Percentiles rank a stretch among this genome's conserved stretches.
Evolutionary conservation across 192 early-diverging fungal genomes (phyloP).

Genomic region (Umbelopsis sp.): DNA sequence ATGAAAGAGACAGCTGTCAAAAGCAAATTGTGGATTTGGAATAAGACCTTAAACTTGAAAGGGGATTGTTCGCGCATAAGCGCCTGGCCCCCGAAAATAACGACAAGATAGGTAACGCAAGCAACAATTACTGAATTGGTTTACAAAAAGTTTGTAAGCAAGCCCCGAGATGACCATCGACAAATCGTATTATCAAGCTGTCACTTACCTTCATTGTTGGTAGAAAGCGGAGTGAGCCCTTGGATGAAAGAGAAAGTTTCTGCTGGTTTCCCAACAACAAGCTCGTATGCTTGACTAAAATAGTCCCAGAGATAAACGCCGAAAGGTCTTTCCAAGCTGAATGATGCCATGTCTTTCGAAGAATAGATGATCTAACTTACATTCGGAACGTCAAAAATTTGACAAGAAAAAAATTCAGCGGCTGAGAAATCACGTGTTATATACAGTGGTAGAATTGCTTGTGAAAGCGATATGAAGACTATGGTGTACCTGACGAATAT

Average conservation of each 20-base stretch:
- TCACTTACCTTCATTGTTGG: slow-evolving; percentile 48
- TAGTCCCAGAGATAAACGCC: slow-evolving; percentile 52
- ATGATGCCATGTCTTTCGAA: slow-evolving; percentile 33
- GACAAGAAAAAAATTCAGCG: no score
- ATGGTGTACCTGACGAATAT: no score
- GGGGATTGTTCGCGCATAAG: slow-evolving; percentile 69
- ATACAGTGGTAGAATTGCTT: no score
- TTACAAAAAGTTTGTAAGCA: background rate
- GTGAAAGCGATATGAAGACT: no score
- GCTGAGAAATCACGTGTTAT: no score
- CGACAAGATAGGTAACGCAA: slow-evolving; percentile 67
- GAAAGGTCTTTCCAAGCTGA: slow-evolving; percentile 54
- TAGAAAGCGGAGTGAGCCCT: slow-evolving; percentile 55
- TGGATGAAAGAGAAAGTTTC: slow-evolving; percentile 48
- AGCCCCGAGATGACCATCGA: background rate
- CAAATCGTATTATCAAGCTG: background rate
- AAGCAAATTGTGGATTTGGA: slow-evolving; percentile 82
- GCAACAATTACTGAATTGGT: slow-evolving; percentile 46
- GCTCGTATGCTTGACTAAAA: slow-evolving; percentile 44
- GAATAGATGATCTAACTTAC: background rate
- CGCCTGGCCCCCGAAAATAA: slow-evolving; percentile 79
- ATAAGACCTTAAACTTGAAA: slow-evolving; percentile 69
- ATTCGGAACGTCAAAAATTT: no score
- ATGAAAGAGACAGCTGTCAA: slow-evolving; percentile 70
- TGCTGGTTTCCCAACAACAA: slow-evolving; percentile 45